Conservation (phyloP, 305 asterid genomes). For the Rubia balearica region DNA sequence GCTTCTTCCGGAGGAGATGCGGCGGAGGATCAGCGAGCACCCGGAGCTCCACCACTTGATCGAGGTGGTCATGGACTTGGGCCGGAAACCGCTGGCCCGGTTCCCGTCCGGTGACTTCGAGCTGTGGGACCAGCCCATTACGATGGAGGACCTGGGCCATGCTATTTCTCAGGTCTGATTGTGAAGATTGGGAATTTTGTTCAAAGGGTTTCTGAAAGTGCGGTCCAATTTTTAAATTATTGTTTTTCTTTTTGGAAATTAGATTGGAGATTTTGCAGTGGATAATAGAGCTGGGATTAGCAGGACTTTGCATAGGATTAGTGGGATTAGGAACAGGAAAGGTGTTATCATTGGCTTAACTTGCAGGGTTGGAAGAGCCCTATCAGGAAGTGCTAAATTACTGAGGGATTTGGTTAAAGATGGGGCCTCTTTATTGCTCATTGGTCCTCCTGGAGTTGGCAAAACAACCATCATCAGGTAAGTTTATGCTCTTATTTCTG, state of each 20-base stretch:
- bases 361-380: constrained; percentile 87
- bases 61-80: constrained; percentile 94
- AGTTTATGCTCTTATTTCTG: background rate
- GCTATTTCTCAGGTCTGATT: constrained; percentile 55
- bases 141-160: constrained; percentile 54
- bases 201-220: background rate
- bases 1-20: constrained; percentile 80
- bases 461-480: constrained; percentile 93
- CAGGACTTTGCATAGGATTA: constrained; percentile 84
- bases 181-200: background rate
- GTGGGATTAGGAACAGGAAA: constrained; percentile 80
- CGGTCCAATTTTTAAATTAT: background rate
- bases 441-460: constrained; percentile 98
- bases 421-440: constrained; percentile 77
- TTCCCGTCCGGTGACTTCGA: constrained; percentile 81
- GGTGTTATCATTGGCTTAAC: constrained; percentile 77
- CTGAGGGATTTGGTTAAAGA: constrained; percentile 72
- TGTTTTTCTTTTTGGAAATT: constrained; percentile 6
- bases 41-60: constrained; percentile 63
- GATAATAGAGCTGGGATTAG: constrained; percentile 94
- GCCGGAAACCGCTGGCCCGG: constrained; percentile 84
- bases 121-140: constrained; percentile 57
- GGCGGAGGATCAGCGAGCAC: constrained; percentile 58
- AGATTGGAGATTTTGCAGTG: constrained; percentile 89
- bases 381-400: constrained; percentile 77